phyloP scores from a whole-genome alignment of 1,139 yeast species.

The Sugiyamaella japonica region DNA sequence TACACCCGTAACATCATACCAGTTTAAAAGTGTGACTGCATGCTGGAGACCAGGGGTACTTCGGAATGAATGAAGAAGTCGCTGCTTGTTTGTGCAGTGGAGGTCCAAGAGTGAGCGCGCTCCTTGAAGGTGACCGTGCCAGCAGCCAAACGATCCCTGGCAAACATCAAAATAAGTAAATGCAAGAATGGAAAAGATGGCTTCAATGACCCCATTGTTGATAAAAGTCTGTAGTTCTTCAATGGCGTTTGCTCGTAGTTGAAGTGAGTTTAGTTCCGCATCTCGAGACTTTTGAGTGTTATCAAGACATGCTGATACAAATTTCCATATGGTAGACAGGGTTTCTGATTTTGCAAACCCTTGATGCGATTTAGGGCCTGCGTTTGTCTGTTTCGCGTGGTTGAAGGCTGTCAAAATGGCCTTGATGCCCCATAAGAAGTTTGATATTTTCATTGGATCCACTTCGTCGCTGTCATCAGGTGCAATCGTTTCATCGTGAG shows the following conservation, averaged over 20 bases:
- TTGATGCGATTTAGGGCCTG: constrained; percentile 17
- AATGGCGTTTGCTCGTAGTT: constrained; percentile 26
- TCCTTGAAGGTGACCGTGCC: constrained; percentile 28
- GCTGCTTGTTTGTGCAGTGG: constrained; percentile 24
- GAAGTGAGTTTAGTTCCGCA: constrained; percentile 23
- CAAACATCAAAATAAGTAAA: constrained; percentile 31
- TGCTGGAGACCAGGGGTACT: constrained; percentile 29
- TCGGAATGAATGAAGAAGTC: constrained; percentile 18
- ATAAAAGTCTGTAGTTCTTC: constrained; percentile 27
- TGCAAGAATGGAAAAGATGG: constrained; percentile 29
- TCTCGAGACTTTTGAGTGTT: constrained; percentile 12
- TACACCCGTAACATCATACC: constrained; percentile 32
- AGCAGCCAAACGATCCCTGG: constrained; percentile 28
- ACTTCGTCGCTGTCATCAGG: constrained; percentile 17
- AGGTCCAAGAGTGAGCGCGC: constrained; percentile 28
- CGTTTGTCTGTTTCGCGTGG: constrained; percentile 23
- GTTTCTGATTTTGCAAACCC: constrained; percentile 22
- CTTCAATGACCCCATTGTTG: constrained; percentile 27
- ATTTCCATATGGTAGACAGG: constrained; percentile 28
- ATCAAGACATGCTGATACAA: constrained; percentile 26
- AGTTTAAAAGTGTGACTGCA: constrained; percentile 28
- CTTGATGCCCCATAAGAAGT: constrained; percentile 31
- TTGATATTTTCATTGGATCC: constrained; percentile 23
- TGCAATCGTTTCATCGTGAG: background rate
- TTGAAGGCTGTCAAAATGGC: constrained; percentile 29